Conservation (phyloP, 2,329 filamentous ascomycete genomes). For the Aspergillus tubingensis region DNA sequence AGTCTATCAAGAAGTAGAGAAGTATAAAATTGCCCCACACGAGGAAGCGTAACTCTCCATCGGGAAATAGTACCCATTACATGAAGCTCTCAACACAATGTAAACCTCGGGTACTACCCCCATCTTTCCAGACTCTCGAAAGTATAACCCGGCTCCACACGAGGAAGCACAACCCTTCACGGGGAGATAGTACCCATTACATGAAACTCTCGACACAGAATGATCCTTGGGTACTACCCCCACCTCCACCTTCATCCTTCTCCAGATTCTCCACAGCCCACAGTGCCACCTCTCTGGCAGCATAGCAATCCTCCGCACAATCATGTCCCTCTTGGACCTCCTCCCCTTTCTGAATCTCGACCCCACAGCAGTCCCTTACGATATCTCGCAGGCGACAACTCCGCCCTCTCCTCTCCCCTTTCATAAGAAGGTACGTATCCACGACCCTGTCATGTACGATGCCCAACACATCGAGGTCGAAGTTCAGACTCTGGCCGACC, state of each 20-base stretch:
- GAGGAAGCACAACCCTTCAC: no score
- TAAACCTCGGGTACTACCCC: no score
- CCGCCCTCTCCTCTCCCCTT: neutral
- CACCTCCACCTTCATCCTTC: neutral
- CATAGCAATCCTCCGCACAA: slow-evolving; percentile 5
- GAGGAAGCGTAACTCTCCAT: no score
- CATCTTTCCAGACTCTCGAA: neutral
- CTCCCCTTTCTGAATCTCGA: neutral
- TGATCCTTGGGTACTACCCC: no score
- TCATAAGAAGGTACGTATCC: neutral
- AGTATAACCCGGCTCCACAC: no score
- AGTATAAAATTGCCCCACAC: no score
- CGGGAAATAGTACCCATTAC: no score
- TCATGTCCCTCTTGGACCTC: neutral
- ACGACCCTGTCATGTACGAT: neutral
- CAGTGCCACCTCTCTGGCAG: neutral
- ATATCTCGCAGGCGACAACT: neutral
- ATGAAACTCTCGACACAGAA: no score
- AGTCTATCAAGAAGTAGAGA: no score
- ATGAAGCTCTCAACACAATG: no score
- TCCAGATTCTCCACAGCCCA: neutral
- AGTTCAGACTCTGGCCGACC: neutral
- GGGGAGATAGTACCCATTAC: no score
- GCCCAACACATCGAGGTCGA: neutral
- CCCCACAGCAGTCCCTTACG: neutral